Evolutionary conservation across 2,329 filamentous ascomycete species (phyloP), one percentile per base, ranked within the genome.

Genomic region (Alternaria burnsii): DNA sequence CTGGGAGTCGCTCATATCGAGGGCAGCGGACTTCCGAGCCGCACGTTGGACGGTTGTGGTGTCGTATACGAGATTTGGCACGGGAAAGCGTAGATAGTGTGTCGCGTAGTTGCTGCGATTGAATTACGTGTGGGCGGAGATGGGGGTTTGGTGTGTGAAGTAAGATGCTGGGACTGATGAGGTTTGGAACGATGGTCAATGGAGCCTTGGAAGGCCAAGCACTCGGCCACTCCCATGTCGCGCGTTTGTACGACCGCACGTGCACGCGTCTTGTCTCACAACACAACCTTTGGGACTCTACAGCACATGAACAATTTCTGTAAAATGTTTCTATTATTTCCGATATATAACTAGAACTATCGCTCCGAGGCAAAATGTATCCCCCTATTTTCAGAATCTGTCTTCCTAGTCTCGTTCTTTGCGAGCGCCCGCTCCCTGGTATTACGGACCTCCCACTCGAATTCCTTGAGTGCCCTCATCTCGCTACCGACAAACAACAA

Each of bases 401-500:
- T n/a, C 58, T 62, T 65, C 43, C 30, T 52, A 26, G 16, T 43
- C n/a, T 22, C 54, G 20, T 28, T 53, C 18, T 41, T 58, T 20
- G 57, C 67, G 52, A 75, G 50, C 8, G 75, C 76, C 52, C 73
- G 67, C 20, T 67, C 63, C 52, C 69, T 70, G 5, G 73, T 67
- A 66, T 74, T 78, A 36, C 61, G 67, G 10, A 98, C 89, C 79
- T 99, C 95, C 91, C 93, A 97, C 76, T 95, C 88, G 80, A 98
- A 98, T 81, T 99, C 95, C 71, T 88, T 89, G 55, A 99, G 81
- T 4, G 91, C 89, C 59, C 93, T 86, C 60, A 97, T 80, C 81
- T 99, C 95, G 62, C 88, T 89, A 11, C 90, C 89, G 59, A 97
- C 90, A 76, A 99, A 99, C 50, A 98, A 78, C 0, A 95, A 85